Evolutionary conservation across 2,329 filamentous ascomycete genomes (phyloP), one percentile per base, ranked within the genome.

Genomic region (Rachicladosporium sp.): DNA sequence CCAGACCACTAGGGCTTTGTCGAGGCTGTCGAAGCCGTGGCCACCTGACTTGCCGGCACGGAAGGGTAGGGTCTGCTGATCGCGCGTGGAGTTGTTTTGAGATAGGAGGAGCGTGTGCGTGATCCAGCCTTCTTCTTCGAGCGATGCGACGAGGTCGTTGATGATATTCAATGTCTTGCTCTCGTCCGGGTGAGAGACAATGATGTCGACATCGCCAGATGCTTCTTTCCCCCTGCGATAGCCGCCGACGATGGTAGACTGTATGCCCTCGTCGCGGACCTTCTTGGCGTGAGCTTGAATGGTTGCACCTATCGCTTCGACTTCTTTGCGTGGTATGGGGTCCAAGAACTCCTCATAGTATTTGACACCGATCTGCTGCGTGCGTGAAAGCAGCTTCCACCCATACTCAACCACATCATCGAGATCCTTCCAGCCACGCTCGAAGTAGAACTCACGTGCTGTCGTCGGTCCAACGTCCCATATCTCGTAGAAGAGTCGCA

Each of bases 1-100:
- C 89, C 89, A 96, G 0, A 95, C 86, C 1, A 95, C 82, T 38
- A 96, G 65, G 0, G 87, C 87, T 59, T 95, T 95, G 59, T 96
- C 88, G 1, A 96, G 70, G 0, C 78, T 84, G 55, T 95, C 88
- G 49, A 94, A 95, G 1, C 84, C 83, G 13, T 69, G 64, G 0
- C 71, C 71, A 1, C 65, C 63, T 3, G 46, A 45, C 9, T 51
- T 55, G 36, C 53, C 59, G 3, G 62, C 57, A 5, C 65, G 66
- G 50, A 70, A 76, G 0, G 75, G 73, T 0, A 78, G 60, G 0
- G 75, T 71, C 37, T 72, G 62, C 47, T 95, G 87, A 3, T 76
- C 80, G 19, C 87, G 74, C 38, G 82, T 71, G 8, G 81, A 84
- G 47, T 78, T 83, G 35, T 73, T 75, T 4, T 76, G 71, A 43